phyloP scores from a whole-genome alignment of 441 rosid species.

The Populus hybrid region DNA sequence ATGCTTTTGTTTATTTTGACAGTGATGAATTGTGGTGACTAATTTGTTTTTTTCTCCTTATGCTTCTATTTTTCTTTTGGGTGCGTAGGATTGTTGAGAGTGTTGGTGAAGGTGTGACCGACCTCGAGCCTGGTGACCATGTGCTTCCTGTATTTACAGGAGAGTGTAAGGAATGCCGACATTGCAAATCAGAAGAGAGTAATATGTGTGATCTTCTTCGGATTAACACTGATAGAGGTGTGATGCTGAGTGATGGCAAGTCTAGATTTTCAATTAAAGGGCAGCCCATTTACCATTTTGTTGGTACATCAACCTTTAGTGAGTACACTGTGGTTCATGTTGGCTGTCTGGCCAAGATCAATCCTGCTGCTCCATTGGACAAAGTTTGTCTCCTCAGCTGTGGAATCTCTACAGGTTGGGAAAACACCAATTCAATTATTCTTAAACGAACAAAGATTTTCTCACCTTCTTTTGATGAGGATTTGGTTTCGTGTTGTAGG shows the following conservation, averaged over 20 bases:
- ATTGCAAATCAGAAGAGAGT: conserved; percentile 56
- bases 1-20: background rate
- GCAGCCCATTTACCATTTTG: conserved; percentile 49
- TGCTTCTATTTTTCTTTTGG: background rate
- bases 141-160: conserved; percentile 64
- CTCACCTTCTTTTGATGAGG: background rate
- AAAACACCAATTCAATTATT: background rate
- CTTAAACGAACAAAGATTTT: background rate
- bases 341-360: conserved; percentile 56
- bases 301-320: conserved; percentile 56
- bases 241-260: conserved; percentile 48
- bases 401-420: conserved; percentile 59
- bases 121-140: conserved; percentile 52
- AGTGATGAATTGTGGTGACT: background rate
- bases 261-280: conserved; percentile 51
- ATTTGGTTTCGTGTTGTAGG: conserved; percentile 8
- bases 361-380: conserved; percentile 53
- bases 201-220: conserved; percentile 54
- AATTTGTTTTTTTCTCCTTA: background rate
- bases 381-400: conserved; percentile 58
- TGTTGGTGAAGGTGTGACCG: conserved; percentile 51
- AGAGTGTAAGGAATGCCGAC: conserved; percentile 47
- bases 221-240: conserved; percentile 55
- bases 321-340: conserved; percentile 55
- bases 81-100: conserved; percentile 49